These are phyloP conservation scores for Castanea mollissima DNA, from an alignment of 306 rosid species.

Conservation along the genomic window DNA sequence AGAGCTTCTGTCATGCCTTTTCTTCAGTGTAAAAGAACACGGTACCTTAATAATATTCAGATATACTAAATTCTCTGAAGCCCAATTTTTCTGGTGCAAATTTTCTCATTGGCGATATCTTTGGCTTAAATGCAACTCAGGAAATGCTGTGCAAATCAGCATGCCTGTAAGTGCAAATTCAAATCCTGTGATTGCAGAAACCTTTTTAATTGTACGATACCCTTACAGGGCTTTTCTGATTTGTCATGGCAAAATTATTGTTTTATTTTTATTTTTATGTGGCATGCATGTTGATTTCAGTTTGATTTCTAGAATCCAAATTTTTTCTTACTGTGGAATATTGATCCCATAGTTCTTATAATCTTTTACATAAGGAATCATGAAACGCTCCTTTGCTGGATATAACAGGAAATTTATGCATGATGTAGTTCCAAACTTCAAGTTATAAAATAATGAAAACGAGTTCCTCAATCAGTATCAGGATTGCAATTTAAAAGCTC, in stretches of 20 bases:
- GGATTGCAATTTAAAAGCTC: not conserved
- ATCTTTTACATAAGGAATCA: not conserved
- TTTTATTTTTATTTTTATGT: conserved; percentile 2
- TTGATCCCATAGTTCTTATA: not conserved
- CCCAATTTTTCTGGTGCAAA: conserved; percentile 53
- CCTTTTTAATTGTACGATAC: not conserved
- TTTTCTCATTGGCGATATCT: conserved; percentile 47
- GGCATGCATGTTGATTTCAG: conserved; percentile 11
- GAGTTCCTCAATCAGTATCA: not conserved
- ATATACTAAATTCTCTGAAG: conserved; percentile 57
- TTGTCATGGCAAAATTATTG: conserved; percentile 1
- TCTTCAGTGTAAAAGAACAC: not conserved
- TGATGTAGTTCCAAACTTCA: not conserved
- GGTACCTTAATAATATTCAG: conserved; percentile 58
- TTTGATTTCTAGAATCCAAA: not conserved
- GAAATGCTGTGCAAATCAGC: conserved; percentile 39
- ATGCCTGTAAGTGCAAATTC: conserved; percentile 57
- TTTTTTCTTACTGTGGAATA: conserved; percentile 8
- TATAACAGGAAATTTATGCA: not conserved
- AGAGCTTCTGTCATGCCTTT: not conserved
- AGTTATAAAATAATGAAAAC: not conserved
- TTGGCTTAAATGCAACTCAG: conserved; percentile 46
- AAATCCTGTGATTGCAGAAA: conserved; percentile 1
- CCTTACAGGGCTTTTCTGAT: not conserved
- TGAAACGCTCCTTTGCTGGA: not conserved